Evolutionary conservation across 2,329 filamentous ascomycete genomes (phyloP).

Genomic region (Gyromitra esculenta): DNA sequence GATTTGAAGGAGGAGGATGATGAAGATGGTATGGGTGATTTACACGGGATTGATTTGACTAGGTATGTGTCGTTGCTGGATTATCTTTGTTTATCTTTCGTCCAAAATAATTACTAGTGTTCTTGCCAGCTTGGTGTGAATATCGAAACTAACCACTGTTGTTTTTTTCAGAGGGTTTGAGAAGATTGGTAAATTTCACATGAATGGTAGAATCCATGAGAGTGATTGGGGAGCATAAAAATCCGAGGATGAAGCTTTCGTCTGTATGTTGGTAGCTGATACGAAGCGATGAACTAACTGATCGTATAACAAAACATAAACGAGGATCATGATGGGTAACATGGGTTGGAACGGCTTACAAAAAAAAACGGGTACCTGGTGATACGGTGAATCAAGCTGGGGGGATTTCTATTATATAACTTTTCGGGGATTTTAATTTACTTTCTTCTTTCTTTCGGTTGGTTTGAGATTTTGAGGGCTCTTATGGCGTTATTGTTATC

Average conservation of each 20-base stretch:
- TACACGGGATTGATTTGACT: conserved; percentile 54
- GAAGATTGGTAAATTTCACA: conserved; percentile 55
- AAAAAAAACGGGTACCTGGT: conserved; percentile 26
- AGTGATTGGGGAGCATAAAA: conserved; percentile 45
- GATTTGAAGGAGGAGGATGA: conserved; percentile 52
- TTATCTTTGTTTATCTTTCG: neutral
- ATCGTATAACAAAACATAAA: conserved; percentile 16
- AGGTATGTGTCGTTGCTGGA: conserved; percentile 39
- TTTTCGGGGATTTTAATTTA: conserved; percentile 28
- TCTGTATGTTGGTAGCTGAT: neutral
- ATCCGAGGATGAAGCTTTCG: conserved; percentile 6
- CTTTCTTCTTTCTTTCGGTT: conserved; percentile 18
- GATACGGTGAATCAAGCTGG: conserved; percentile 29
- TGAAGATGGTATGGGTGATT: conserved; percentile 54
- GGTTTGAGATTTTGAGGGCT: conserved; percentile 18
- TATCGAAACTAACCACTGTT: conserved; percentile 30
- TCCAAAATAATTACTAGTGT: conserved; percentile 1
- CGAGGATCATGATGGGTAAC: conserved; percentile 31
- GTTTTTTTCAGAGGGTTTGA: conserved; percentile 52
- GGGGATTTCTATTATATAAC: conserved; percentile 32
- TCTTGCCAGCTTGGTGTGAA: neutral
- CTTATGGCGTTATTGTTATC: conserved; percentile 26
- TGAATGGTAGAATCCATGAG: conserved; percentile 53
- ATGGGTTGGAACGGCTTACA: conserved; percentile 18
- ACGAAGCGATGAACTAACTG: conserved; percentile 28